phyloP scores from a whole-genome alignment of 805 yeast species.

The Kluyveromyces siamensis region DNA sequence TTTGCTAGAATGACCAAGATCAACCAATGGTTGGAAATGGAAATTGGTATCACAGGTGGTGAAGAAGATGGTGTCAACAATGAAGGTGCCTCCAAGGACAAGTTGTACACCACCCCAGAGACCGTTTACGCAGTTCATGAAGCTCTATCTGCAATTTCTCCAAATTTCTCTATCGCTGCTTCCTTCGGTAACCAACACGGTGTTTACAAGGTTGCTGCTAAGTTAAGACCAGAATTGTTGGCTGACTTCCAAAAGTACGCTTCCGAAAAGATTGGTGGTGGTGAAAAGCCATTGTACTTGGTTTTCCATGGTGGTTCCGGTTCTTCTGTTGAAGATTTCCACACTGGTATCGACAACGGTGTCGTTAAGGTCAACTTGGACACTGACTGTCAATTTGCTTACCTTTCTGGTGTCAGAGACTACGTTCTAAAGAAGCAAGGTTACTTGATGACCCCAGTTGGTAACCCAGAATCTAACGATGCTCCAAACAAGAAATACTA shows the following conservation, averaged over 20 bases:
- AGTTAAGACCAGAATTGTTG: conserved; percentile 82
- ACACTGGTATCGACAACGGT: conserved; percentile 85
- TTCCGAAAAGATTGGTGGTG: conserved; percentile 44
- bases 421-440: conserved; percentile 94
- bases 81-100: conserved; percentile 80
- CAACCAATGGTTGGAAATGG: conserved; percentile 99
- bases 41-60: conserved; percentile 99
- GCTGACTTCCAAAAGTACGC: conserved; percentile 95
- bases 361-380: conserved; percentile 98
- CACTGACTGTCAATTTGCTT: conserved; percentile 98
- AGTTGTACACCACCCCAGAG: conserved; percentile 90
- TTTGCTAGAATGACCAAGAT: conserved; percentile 88
- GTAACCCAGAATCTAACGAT: conserved; percentile 99
- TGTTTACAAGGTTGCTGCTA: conserved; percentile 98
- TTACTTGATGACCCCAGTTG: conserved; percentile 80
- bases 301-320: conserved; percentile 99
- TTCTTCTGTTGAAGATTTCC: conserved; percentile 84
- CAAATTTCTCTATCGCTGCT: conserved; percentile 99
- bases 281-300: conserved; percentile 72
- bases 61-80: conserved; percentile 99
- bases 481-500: conserved; percentile 99
- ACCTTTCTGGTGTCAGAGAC: conserved; percentile 95
- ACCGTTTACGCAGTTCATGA: conserved; percentile 87
- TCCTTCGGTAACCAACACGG: conserved; percentile 99
- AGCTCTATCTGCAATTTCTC: conserved; percentile 83